Percentiles rank a stretch among this genome's conserved stretches.
These are phyloP conservation scores for Claviceps maximensis DNA, from an alignment of 2,329 filamentous ascomycete species.

Conservation along the genomic window DNA sequence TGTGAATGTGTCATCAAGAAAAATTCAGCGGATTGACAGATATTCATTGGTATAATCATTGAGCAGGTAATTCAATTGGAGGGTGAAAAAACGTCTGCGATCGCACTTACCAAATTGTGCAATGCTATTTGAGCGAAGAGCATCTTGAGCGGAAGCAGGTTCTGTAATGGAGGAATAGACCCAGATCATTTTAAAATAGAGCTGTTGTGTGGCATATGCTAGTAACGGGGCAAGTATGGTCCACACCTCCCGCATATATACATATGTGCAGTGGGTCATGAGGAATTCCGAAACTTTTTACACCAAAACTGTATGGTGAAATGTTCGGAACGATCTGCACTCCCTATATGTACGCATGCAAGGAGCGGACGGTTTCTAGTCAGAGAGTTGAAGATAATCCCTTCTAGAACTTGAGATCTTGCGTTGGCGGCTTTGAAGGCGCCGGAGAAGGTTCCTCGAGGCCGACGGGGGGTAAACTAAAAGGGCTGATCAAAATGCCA, in stretches of 20 bases:
- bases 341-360: not conserved
- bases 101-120: not conserved
- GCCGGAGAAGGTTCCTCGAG: not conserved
- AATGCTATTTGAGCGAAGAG: not conserved
- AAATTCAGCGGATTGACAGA: constrained; percentile 49
- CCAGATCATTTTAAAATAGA: not conserved
- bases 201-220: not conserved
- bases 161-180: not conserved
- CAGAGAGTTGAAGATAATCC: not conserved
- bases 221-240: not conserved
- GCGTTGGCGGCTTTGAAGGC: constrained; percentile 33
- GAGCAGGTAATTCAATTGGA: not conserved
- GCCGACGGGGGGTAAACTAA: constrained; percentile 61
- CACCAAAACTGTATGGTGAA: no score
- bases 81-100: not conserved
- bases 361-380: not conserved
- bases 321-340: no score
- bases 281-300: no score
- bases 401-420: constrained; percentile 56
- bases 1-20: constrained; percentile 29
- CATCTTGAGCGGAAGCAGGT: not conserved
- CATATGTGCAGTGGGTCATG: no score
- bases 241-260: no score
- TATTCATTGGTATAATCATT: constrained; percentile 39
- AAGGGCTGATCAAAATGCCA: constrained; percentile 76